Conservation (phyloP, 1,284 basidiomycete genomes). For the Amylostereum areolatum region DNA sequence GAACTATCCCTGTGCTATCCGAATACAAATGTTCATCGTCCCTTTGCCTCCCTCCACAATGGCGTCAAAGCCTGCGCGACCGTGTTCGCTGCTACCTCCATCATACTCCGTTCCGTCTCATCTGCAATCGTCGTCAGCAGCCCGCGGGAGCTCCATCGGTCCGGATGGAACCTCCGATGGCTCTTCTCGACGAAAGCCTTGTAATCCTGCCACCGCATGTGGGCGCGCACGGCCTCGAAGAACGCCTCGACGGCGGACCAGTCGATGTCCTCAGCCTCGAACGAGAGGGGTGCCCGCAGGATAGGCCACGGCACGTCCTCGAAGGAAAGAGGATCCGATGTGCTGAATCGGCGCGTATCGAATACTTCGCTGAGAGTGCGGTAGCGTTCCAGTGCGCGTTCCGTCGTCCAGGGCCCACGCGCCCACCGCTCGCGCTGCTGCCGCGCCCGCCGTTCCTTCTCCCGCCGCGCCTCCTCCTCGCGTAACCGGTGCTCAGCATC, state of each 20-base stretch:
- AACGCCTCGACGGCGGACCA: slow-evolving; percentile 68
- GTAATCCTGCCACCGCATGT: slow-evolving; percentile 55
- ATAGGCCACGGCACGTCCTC: slow-evolving; percentile 70
- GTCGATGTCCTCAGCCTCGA: slow-evolving; percentile 57
- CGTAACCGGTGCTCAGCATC: slow-evolving; percentile 22
- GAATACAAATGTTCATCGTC: background rate
- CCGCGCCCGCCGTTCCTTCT: slow-evolving; percentile 21
- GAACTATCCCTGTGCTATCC: no score
- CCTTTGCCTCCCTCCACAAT: slow-evolving; percentile 42
- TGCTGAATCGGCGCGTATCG: slow-evolving; percentile 50
- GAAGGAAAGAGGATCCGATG: slow-evolving; percentile 44
- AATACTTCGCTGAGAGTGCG: slow-evolving; percentile 52
- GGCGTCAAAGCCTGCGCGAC: slow-evolving; percentile 59
- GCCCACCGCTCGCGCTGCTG: slow-evolving; percentile 44
- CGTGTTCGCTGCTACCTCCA: slow-evolving; percentile 56
- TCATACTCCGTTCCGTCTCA: slow-evolving; percentile 42
- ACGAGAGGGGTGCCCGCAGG: slow-evolving; percentile 40
- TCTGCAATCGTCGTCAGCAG: slow-evolving; percentile 46
- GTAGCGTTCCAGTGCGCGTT: slow-evolving; percentile 63
- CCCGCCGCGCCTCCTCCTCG: slow-evolving; percentile 25
- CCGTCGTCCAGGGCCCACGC: slow-evolving; percentile 49
- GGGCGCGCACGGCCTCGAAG: slow-evolving; percentile 43
- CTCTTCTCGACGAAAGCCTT: slow-evolving; percentile 59
- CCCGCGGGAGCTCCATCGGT: slow-evolving; percentile 54
- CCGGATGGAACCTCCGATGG: slow-evolving; percentile 64